Base-by-base conservation (phyloP, 371 early-diverging fungal genomes). In the Funneliformis caledonium region DNA sequence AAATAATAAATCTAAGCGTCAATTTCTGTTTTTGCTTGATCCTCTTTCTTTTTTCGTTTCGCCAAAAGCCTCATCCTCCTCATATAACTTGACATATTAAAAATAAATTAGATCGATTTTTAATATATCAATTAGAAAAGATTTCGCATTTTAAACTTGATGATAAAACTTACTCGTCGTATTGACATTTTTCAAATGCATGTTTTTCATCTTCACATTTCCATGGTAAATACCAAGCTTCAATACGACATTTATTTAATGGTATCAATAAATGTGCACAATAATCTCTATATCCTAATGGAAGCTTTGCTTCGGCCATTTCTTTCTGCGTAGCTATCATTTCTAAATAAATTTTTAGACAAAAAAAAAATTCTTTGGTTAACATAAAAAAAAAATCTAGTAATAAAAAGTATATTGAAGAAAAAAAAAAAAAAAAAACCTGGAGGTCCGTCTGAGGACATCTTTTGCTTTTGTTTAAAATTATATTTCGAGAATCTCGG, bases 141-240 rank as follows among this genome's bases (percentile, higher is more conserved):
- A 12, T 19, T 2, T 14, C 31, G 11, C 19, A 26, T 11, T 12
- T 1, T 8, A 42, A 26, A 42, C 31, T 31, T 31, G 37, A 7
- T 67, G 26, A 67, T 16, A 65, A 67, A 19, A 85, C 93, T 82
- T 87, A 95, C 96, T 98, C 98, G 82, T 97, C 96, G 85, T 97
- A 97, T 91, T 97, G 96, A 85, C 98, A 98, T 86, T 97, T 96
- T 86, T 94, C 94, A 86, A 96, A 97, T 45, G 90, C 91, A 80
- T 96, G 94, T 67, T 94, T 88, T 88, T 97, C 96, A 82, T 92
- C 91, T 82, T 92, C 93, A 87, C 98, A 98, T 87, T 94, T 94
- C 96, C 96, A 97, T 59, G 97, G 97, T 82, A 96, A 83, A 85
- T 95, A 97, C 83, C 89, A 92, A 81, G 91, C 94, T 78, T 93